A percentile compares a stretch with the other conserved stretches of the same genome.
Evolutionary conservation across 1,139 yeast species (phyloP).

Genomic region (Candida mesenterica): DNA sequence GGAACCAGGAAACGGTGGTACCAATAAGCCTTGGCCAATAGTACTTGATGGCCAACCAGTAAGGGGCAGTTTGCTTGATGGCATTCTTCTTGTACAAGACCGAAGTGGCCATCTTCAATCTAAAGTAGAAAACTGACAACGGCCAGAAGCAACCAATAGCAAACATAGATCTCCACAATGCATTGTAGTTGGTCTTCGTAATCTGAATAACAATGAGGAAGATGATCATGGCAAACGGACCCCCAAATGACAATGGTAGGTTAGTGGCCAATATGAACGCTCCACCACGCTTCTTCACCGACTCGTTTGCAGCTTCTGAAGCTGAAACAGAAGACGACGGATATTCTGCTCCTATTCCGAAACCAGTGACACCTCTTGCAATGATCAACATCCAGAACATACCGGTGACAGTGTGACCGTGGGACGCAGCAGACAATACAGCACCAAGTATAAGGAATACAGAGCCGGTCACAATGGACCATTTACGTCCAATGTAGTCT

Average conservation of each 20-base stretch:
- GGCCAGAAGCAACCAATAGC: conserved; percentile 81
- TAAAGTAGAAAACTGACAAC: conserved; percentile 65
- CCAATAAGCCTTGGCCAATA: conserved; percentile 58
- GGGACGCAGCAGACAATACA: conserved; percentile 56
- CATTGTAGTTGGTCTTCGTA: conserved; percentile 50
- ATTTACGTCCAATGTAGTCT: conserved; percentile 57
- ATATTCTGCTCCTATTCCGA: conserved; percentile 78
- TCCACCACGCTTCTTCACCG: conserved; percentile 60
- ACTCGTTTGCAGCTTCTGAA: conserved; percentile 69
- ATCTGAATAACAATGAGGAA: conserved; percentile 67
- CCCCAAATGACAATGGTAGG: conserved; percentile 70
- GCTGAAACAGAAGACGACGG: conserved; percentile 70
- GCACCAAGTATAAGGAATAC: conserved; percentile 56
- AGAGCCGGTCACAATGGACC: conserved; percentile 57
- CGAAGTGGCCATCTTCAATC: conserved; percentile 69
- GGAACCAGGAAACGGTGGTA: conserved; percentile 60
- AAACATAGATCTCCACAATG: conserved; percentile 72
- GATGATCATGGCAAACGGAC: conserved; percentile 67
- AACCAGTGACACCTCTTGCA: conserved; percentile 66
- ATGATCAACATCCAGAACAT: conserved; percentile 77
- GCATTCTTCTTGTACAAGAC: conserved; percentile 53
- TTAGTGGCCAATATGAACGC: conserved; percentile 66
- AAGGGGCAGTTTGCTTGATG: conserved; percentile 52
- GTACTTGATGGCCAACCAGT: conserved; percentile 48
- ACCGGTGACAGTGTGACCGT: conserved; percentile 48